These are phyloP conservation scores for Candida verbasci DNA, from an alignment of 805 yeast genomes.

Conservation along the genomic window DNA sequence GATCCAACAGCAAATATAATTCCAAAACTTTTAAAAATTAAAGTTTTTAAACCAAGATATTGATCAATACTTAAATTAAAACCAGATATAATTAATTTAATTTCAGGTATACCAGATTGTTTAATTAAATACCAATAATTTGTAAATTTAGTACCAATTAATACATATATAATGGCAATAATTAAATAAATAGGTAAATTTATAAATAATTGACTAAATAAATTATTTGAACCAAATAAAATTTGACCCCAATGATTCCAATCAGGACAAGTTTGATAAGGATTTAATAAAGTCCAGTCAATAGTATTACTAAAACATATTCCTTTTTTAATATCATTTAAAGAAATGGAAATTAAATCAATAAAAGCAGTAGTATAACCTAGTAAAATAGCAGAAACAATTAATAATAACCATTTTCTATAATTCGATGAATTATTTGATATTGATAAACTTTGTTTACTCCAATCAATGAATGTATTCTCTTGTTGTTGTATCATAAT, in stretches of 20 bases:
- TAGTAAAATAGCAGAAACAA: slow-evolving; percentile 40
- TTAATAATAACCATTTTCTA: slow-evolving; percentile 46
- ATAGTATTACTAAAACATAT: slow-evolving; percentile 38
- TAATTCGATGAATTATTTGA: slow-evolving; percentile 15
- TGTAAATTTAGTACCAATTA: slow-evolving; percentile 28
- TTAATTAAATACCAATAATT: slow-evolving; percentile 23
- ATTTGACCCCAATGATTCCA: slow-evolving; percentile 38
- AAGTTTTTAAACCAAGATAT: slow-evolving; percentile 48
- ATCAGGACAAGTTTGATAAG: slow-evolving; percentile 41
- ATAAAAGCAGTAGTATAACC: slow-evolving; percentile 48
- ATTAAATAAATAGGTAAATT: slow-evolving; percentile 33
- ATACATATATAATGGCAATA: slow-evolving; percentile 20
- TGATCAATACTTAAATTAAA: slow-evolving; percentile 41
- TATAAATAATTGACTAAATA: slow-evolving; percentile 17
- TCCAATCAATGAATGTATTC: slow-evolving; percentile 51
- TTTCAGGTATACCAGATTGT: slow-evolving; percentile 69
- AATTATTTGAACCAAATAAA: slow-evolving; percentile 17
- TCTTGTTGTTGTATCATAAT: slow-evolving; percentile 23
- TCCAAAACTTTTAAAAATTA: slow-evolving; percentile 55
- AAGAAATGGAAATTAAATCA: slow-evolving; percentile 46
- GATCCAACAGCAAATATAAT: slow-evolving; percentile 64
- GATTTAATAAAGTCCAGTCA: slow-evolving; percentile 38
- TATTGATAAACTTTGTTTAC: slow-evolving; percentile 32
- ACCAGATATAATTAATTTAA: slow-evolving; percentile 66
- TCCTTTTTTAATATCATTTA: slow-evolving; percentile 53